Evolutionary conservation across 257 asterid species (phyloP).

Genomic region (Echium plantagineum): DNA sequence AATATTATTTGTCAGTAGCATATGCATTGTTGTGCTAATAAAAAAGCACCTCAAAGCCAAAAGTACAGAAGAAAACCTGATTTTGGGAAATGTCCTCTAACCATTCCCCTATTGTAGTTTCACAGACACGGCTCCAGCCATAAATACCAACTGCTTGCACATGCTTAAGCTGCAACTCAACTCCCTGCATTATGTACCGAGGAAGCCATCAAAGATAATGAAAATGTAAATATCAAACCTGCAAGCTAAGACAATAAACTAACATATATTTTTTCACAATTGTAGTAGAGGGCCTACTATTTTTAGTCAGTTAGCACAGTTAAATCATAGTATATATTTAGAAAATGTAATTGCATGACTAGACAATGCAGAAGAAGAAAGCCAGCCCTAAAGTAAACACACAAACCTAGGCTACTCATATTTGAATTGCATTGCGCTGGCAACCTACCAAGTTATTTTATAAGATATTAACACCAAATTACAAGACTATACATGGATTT

Average conservation of each 20-base stretch:
- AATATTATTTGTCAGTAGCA: conserved; percentile 12
- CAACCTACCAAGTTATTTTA: no score
- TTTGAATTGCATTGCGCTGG: no score
- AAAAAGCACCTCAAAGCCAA: not conserved
- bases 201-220: conserved; percentile 11
- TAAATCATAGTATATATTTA: not conserved
- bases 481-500: no score
- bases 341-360: not conserved
- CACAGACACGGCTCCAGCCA: conserved; percentile 79
- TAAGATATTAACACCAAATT: no score
- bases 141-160: conserved; percentile 82
- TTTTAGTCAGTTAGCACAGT: not conserved
- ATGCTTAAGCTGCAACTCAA: conserved; percentile 81
- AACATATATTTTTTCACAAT: no score
- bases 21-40: conserved; percentile 16
- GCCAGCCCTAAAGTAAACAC: no score
- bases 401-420: no score
- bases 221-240: conserved; percentile 9
- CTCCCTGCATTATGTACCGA: conserved; percentile 42
- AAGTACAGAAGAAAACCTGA: conserved; percentile 44
- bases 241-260: not conserved
- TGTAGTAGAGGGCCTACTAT: not conserved
- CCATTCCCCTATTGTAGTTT: conserved; percentile 87
- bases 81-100: conserved; percentile 92
- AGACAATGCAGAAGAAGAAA: not conserved